phyloP scores from a whole-genome alignment of 345 rosid genomes.

The Camelina sativa region DNA sequence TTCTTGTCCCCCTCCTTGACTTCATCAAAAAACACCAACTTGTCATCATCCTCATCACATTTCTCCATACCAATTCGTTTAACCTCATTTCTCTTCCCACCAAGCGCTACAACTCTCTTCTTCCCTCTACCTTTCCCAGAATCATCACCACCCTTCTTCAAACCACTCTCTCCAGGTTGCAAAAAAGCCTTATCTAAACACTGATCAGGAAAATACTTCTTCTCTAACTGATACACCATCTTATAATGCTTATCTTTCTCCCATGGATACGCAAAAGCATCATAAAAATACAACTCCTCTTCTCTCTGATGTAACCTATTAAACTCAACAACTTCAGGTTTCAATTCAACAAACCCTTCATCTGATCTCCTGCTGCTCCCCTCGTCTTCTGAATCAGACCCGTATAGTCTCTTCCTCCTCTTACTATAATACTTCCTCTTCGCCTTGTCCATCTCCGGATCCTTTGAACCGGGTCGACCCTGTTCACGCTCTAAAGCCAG shows the following conservation, averaged over 20 bases:
- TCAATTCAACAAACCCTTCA: conserved; percentile 79
- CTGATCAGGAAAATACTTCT: conserved; percentile 92
- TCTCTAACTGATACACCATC: conserved; percentile 96
- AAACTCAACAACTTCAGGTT: conserved; percentile 83
- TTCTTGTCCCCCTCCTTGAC: conserved; percentile 52
- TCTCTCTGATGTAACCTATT: conserved; percentile 85
- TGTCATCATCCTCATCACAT: conserved; percentile 38
- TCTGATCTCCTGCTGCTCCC: conserved; percentile 46
- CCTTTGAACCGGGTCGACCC: conserved; percentile 41
- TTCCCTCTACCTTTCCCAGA: conserved; percentile 40
- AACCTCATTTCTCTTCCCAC: conserved; percentile 34
- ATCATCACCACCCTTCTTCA: conserved; percentile 34
- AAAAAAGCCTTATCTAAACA: conserved; percentile 88
- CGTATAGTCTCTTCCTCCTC: conserved; percentile 84
- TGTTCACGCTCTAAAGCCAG: conserved; percentile 52
- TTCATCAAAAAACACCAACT: conserved; percentile 75
- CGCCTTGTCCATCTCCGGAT: conserved; percentile 71
- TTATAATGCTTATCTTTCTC: conserved; percentile 95
- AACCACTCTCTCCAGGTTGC: conserved; percentile 56
- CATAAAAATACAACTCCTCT: conserved; percentile 85
- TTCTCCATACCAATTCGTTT: conserved; percentile 29
- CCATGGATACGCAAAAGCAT: conserved; percentile 91
- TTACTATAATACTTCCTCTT: conserved; percentile 87
- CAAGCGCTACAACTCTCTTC: conserved; percentile 37
- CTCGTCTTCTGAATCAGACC: conserved; percentile 91